These are phyloP conservation scores for Suillus alpinus DNA, from an alignment of 768 basidiomycete species.

Conservation along the genomic window DNA sequence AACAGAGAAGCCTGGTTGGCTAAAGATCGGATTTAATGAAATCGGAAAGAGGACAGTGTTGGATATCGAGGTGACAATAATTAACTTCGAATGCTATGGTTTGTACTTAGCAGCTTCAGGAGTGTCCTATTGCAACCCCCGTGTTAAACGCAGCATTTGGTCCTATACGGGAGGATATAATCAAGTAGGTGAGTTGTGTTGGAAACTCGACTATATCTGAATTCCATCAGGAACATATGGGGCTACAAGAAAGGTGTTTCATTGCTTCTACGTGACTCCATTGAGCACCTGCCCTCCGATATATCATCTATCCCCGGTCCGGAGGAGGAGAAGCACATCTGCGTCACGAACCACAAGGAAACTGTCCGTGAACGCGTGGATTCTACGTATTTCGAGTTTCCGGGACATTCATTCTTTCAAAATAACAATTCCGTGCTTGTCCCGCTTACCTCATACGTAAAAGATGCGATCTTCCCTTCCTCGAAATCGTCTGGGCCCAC, in stretches of 20 bases:
- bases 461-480: constrained; percentile 59
- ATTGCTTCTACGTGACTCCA: constrained; percentile 84
- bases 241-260: constrained; percentile 88
- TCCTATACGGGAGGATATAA: constrained; percentile 61
- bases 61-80: constrained; percentile 80
- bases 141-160: constrained; percentile 69
- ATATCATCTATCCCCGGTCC: constrained; percentile 29
- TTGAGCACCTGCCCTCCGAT: constrained; percentile 30
- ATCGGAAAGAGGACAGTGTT: constrained; percentile 71
- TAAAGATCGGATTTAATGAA: constrained; percentile 87
- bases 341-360: constrained; percentile 79
- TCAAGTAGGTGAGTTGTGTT: constrained; percentile 46
- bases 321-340: constrained; percentile 60
- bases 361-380: constrained; percentile 86
- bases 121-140: constrained; percentile 88
- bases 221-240: constrained; percentile 61
- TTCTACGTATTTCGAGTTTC: constrained; percentile 77
- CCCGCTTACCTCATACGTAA: constrained; percentile 82
- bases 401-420: constrained; percentile 92
- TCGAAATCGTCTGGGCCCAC: constrained; percentile 41
- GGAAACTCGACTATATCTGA: constrained; percentile 6
- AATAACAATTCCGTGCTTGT: constrained; percentile 94
- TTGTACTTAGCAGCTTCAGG: constrained; percentile 40
- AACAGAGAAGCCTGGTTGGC: constrained; percentile 55
- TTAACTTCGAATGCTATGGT: not conserved